Conservation (phyloP, 371 early-diverging fungal species). For the Mucor sp. region DNA sequence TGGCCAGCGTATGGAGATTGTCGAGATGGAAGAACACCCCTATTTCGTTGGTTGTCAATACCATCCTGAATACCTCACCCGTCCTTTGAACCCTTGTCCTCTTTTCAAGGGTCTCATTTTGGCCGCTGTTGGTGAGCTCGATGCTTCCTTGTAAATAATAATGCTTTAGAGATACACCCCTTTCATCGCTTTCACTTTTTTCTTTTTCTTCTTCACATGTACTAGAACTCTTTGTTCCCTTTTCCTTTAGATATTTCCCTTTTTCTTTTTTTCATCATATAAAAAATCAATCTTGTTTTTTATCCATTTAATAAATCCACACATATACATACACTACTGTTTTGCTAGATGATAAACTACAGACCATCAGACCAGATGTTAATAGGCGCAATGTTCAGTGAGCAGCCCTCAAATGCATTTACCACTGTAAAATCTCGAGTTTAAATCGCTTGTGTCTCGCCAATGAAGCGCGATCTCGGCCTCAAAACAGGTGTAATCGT, state of each 20-base stretch:
- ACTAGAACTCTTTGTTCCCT: background rate
- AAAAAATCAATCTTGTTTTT: background rate
- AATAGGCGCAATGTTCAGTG: too few species aligned
- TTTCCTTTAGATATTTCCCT: constrained; percentile 4
- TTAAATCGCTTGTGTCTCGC: too few species aligned
- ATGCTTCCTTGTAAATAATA: constrained; percentile 27
- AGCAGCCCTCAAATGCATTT: too few species aligned
- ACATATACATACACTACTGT: background rate
- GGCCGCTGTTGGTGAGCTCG: constrained; percentile 68
- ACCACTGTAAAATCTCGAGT: too few species aligned
- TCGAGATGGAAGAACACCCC: constrained; percentile 92
- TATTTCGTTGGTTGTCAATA: constrained; percentile 98
- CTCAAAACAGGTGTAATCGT: too few species aligned
- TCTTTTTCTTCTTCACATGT: background rate
- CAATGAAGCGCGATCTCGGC: too few species aligned
- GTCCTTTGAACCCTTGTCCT: constrained; percentile 92
- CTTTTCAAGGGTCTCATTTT: constrained; percentile 92
- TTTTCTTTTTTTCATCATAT: background rate
- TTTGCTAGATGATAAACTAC: too few species aligned
- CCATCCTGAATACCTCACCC: constrained; percentile 99
- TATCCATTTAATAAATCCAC: background rate
- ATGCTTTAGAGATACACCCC: constrained; percentile 5
- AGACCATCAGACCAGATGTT: too few species aligned
- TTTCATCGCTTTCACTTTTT: background rate
- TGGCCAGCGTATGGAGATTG: constrained; percentile 96